Percentiles rank a stretch among this genome's conserved stretches.
Conservation (phyloP, 176 grass and related monocot genomes). For the Tillandsia leiboldiana region DNA sequence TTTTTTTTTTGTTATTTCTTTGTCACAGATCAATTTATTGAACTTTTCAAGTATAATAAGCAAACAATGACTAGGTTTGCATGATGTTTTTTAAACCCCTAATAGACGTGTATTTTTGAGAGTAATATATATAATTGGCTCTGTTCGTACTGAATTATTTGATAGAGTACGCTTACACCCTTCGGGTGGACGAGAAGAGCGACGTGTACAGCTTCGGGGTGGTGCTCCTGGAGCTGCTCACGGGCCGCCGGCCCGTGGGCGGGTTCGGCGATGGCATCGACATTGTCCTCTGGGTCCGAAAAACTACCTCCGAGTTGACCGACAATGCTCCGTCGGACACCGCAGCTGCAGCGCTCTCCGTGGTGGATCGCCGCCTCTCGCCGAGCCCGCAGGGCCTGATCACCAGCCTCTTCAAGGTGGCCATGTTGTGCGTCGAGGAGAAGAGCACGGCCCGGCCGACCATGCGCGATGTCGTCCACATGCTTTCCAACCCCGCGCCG, state of each 20-base stretch:
- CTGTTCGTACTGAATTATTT: too few species aligned
- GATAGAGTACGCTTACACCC: conserved; percentile 71
- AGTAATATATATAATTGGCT: too few species aligned
- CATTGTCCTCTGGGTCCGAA: conserved; percentile 78
- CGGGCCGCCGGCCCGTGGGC: conserved; percentile 46
- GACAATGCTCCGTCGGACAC: conserved; percentile 16
- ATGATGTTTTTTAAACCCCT: too few species aligned
- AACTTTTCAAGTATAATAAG: too few species aligned
- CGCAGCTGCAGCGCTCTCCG: conserved; percentile 25
- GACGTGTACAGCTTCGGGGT: conserved; percentile 71
- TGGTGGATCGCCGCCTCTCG: conserved; percentile 45
- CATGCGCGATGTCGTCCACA: conserved; percentile 82
- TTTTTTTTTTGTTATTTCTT: too few species aligned
- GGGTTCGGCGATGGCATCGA: conserved; percentile 81
- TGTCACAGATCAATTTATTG: too few species aligned
- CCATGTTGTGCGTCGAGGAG: conserved; percentile 64
- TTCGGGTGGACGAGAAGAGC: conserved; percentile 68
- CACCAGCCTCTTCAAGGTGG: conserved; percentile 63
- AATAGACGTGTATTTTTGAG: too few species aligned
- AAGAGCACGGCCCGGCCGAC: conserved; percentile 46
- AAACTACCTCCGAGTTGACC: conserved; percentile 37
- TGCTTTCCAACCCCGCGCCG: conserved; percentile 42
- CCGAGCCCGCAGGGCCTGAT: conserved; percentile 28
- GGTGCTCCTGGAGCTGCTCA: conserved; percentile 70
- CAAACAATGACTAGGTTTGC: too few species aligned